These are phyloP conservation scores for button mushroom (Agaricus bisporus) DNA, from an alignment of 768 basidiomycete genomes.

Conservation along the genomic window DNA sequence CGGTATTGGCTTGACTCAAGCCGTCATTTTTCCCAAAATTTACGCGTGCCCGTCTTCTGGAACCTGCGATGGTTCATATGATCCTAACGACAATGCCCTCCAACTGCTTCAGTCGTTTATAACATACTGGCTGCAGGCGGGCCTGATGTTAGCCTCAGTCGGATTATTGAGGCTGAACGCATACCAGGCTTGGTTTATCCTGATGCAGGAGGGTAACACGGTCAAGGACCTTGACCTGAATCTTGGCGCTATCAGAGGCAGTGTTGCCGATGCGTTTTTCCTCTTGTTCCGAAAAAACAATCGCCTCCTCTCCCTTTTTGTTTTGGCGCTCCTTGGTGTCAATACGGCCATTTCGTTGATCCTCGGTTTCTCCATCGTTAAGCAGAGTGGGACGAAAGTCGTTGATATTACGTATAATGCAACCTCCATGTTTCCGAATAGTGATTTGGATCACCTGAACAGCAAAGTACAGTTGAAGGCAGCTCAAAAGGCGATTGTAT, in stretches of 20 bases:
- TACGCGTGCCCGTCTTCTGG: conserved; percentile 10
- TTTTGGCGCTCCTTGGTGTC: conserved; percentile 9
- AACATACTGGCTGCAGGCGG: conserved; percentile 13
- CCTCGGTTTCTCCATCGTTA: conserved; percentile 11
- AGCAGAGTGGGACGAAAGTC: not conserved
- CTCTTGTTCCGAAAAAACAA: conserved; percentile 11
- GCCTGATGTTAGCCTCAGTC: conserved; percentile 9
- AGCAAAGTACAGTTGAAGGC: conserved; percentile 11
- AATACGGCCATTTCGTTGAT: conserved; percentile 8
- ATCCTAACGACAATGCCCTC: conserved; percentile 9
- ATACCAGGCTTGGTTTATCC: conserved; percentile 15
- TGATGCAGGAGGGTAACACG: conserved; percentile 15
- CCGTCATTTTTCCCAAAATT: conserved; percentile 7
- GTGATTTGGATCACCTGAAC: conserved; percentile 2
- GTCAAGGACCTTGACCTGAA: conserved; percentile 13
- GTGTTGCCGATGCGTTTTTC: conserved; percentile 6
- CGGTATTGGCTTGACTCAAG: conserved; percentile 11
- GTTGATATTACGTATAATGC: conserved; percentile 5
- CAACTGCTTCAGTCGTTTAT: conserved; percentile 13
- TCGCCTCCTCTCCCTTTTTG: conserved; percentile 9
- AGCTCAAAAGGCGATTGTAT: conserved; percentile 10
- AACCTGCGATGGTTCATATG: conserved; percentile 10
- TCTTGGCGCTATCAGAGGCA: conserved; percentile 14
- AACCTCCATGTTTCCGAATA: conserved; percentile 8
- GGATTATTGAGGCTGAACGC: conserved; percentile 12